These are phyloP conservation scores for Kwoniella botswanensis DNA, from an alignment of 768 basidiomycete genomes.

Conservation along the genomic window DNA sequence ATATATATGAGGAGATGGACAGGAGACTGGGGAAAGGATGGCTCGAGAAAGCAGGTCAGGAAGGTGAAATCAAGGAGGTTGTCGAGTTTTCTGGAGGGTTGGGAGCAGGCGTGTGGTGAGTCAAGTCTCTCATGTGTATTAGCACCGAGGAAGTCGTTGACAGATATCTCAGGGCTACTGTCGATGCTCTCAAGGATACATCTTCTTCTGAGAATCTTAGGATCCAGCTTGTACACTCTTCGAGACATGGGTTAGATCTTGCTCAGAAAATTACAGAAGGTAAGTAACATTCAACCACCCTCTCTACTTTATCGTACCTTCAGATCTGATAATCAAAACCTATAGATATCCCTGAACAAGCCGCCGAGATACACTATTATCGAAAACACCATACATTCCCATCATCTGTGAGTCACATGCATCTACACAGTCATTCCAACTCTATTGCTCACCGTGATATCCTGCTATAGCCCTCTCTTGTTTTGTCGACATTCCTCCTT, in stretches of 20 bases:
- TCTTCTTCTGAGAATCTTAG: conserved; percentile 9
- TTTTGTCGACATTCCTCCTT: conserved; percentile 83
- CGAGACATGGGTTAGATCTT: conserved; percentile 40
- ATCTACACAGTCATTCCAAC: neutral
- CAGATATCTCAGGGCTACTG: conserved; percentile 9
- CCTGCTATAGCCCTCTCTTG: conserved; percentile 62
- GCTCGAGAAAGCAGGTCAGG: conserved; percentile 25
- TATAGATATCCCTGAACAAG: conserved; percentile 12
- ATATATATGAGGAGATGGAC: conserved; percentile 48
- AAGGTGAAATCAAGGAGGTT: conserved; percentile 20
- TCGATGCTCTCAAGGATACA: conserved; percentile 10
- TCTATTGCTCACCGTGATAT: too few relatives aligned
- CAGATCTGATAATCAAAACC: too few relatives aligned
- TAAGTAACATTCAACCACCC: neutral
- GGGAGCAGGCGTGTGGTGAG: conserved; percentile 54
- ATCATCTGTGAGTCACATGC: conserved; percentile 4
- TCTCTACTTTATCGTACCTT: neutral
- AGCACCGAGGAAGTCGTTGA: too few relatives aligned
- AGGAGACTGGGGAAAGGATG: conserved; percentile 45
- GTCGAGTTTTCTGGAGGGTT: conserved; percentile 47
- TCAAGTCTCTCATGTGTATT: neutral
- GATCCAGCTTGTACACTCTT: conserved; percentile 38
- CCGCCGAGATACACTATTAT: conserved; percentile 9
- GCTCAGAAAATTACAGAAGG: conserved; percentile 30
- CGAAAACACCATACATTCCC: conserved; percentile 13